Conservation (phyloP, 176 grass and related monocot genomes). For the Avena atlantica region DNA sequence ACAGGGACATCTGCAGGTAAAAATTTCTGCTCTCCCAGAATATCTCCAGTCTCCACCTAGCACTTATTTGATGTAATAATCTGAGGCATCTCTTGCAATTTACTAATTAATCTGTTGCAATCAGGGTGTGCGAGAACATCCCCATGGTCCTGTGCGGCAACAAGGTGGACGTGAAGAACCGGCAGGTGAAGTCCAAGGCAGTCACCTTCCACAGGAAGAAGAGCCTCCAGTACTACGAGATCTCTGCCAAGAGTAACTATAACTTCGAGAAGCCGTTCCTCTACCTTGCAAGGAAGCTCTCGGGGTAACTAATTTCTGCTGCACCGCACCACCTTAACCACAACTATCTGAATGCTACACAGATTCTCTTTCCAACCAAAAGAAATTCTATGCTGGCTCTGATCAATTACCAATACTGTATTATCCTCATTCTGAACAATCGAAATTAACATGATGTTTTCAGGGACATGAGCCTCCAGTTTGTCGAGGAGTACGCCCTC, state of each 20-base stretch:
- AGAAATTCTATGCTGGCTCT: constrained; percentile 12
- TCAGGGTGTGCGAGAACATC: constrained; percentile 74
- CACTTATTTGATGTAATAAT: background rate
- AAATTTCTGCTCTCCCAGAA: background rate
- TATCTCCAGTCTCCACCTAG: background rate
- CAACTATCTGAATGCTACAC: background rate
- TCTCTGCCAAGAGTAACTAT: constrained; percentile 91
- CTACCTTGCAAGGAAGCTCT: constrained; percentile 75
- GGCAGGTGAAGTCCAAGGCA: constrained; percentile 72
- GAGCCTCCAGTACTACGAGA: constrained; percentile 82
- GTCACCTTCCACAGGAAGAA: constrained; percentile 88
- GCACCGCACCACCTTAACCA: background rate
- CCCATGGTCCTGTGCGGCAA: constrained; percentile 74
- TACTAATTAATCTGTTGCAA: background rate
- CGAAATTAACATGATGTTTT: background rate
- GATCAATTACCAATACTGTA: background rate
- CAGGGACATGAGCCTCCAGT: constrained; percentile 55
- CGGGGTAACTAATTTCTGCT: constrained; percentile 50
- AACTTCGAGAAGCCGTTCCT: constrained; percentile 90
- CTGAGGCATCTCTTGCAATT: background rate
- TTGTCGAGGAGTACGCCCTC: constrained; percentile 63
- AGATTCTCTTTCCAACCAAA: background rate
- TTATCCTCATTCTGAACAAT: background rate
- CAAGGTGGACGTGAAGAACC: constrained; percentile 83
- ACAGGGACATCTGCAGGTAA: constrained; percentile 74